Evolutionary conservation across 1,139 yeast species (phyloP).

Genomic region (Yamadazyma dushanensis): DNA sequence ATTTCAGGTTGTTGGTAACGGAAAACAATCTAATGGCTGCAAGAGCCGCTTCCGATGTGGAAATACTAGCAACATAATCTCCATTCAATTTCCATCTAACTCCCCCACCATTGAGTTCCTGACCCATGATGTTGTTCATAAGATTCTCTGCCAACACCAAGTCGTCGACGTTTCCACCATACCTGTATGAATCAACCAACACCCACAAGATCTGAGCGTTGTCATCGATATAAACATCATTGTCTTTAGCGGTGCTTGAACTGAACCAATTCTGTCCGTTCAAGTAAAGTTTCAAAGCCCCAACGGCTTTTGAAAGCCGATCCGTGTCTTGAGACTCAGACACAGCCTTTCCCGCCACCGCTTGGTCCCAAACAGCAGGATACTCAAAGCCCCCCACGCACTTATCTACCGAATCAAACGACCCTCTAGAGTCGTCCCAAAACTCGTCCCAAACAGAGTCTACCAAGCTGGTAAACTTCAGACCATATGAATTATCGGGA

Average conservation of each 20-base stretch:
- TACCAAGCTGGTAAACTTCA: slow-evolving; percentile 1
- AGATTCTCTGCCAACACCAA: slow-evolving; percentile 19
- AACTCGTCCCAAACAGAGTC: slow-evolving; percentile 15
- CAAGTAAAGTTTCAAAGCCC: slow-evolving; percentile 15
- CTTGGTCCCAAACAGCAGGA: slow-evolving; percentile 26
- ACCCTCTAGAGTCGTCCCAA: slow-evolving; percentile 17
- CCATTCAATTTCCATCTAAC: slow-evolving; percentile 26
- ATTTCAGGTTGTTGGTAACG: slow-evolving; percentile 18
- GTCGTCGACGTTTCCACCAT: slow-evolving; percentile 16
- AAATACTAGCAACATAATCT: slow-evolving; percentile 33
- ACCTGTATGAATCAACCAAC: slow-evolving; percentile 25
- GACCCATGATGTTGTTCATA: slow-evolving; percentile 16
- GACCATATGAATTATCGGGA: not conserved
- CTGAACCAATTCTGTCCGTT: slow-evolving; percentile 23
- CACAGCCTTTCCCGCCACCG: slow-evolving; percentile 25
- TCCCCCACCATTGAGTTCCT: slow-evolving; percentile 29
- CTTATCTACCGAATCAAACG: slow-evolving; percentile 15
- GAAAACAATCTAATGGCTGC: slow-evolving; percentile 30
- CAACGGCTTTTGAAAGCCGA: slow-evolving; percentile 11
- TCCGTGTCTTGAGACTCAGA: slow-evolving; percentile 15
- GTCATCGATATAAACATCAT: slow-evolving; percentile 35
- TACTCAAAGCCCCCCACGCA: slow-evolving; percentile 13
- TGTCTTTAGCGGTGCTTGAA: slow-evolving; percentile 26
- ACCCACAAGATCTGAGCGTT: slow-evolving; percentile 36
- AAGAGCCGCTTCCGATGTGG: slow-evolving; percentile 34